Evolutionary conservation across 2,329 filamentous ascomycete species (phyloP).

Genomic region (Graphilbum fragrans): DNA sequence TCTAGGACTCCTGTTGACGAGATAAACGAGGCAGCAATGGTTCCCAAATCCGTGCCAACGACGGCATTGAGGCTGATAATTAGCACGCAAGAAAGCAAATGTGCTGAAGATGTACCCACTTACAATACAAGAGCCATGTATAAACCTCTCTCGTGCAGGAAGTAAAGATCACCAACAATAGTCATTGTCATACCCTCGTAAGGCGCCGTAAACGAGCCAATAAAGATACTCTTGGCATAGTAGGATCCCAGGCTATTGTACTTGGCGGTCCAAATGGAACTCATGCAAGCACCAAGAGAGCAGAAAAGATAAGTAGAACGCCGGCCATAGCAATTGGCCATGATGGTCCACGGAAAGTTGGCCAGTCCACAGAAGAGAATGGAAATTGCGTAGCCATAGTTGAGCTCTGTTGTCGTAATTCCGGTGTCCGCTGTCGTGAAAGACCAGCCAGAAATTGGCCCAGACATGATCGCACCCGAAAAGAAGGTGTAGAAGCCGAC

Average conservation of each 20-base stretch:
- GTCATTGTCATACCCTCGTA: neutral
- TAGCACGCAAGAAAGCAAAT: neutral
- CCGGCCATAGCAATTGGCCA: neutral
- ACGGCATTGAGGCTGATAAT: neutral
- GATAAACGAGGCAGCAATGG: neutral
- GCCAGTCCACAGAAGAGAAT: neutral
- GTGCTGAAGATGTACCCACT: neutral
- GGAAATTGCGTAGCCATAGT: neutral
- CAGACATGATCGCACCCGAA: neutral
- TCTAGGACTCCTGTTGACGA: neutral
- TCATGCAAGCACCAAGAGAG: neutral
- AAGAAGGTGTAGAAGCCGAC: neutral
- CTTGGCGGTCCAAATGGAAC: neutral
- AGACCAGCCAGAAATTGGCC: neutral
- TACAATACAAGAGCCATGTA: neutral
- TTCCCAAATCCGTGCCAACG: neutral
- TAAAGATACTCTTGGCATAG: neutral
- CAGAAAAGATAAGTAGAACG: neutral
- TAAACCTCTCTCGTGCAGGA: neutral
- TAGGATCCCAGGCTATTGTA: neutral
- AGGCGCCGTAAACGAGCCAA: neutral
- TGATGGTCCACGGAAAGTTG: neutral
- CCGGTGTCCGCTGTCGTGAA: neutral
- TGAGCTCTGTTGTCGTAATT: neutral
- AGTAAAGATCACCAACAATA: neutral